A percentile compares a stretch with the other conserved stretches of the same genome.
Conservation (phyloP, 1,284 basidiomycete genomes). For the Chiua sp. region DNA sequence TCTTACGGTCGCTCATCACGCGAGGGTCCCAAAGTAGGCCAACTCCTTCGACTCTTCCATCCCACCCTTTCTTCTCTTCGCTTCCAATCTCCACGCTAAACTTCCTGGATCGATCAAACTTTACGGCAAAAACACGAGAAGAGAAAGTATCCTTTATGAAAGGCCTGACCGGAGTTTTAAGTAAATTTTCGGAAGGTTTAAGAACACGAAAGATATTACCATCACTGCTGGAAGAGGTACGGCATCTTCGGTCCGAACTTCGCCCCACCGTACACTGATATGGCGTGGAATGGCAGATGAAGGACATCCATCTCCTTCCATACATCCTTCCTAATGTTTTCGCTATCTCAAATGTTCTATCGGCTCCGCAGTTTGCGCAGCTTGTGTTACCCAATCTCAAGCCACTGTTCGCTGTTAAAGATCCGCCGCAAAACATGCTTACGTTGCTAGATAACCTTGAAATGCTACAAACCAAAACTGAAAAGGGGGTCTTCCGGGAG, state of each 20-base stretch:
- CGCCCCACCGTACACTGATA: conserved; percentile 13
- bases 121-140: conserved; percentile 92
- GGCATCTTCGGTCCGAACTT: conserved; percentile 21
- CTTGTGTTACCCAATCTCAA: conserved; percentile 88
- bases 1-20: conserved; percentile 82
- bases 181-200: conserved; percentile 88
- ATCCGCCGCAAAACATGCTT: conserved; percentile 97
- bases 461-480: conserved; percentile 90
- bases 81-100: conserved; percentile 97
- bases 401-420: conserved; percentile 90
- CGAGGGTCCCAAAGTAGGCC: conserved; percentile 77
- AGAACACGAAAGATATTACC: conserved; percentile 93
- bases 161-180: conserved; percentile 83
- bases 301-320: conserved; percentile 89
- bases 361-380: conserved; percentile 81
- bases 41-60: conserved; percentile 79
- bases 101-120: conserved; percentile 95
- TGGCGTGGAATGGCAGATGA: conserved; percentile 66
- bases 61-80: conserved; percentile 93
- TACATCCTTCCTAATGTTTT: conserved; percentile 99
- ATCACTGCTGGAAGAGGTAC: conserved; percentile 90
- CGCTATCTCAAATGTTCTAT: conserved; percentile 81
- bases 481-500: conserved; percentile 86
- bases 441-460: conserved; percentile 90
- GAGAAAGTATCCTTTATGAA: conserved; percentile 98